These are phyloP conservation scores for Neofusicoccum sp. DNA, from an alignment of 2,329 filamentous ascomycete genomes.

Conservation along the genomic window DNA sequence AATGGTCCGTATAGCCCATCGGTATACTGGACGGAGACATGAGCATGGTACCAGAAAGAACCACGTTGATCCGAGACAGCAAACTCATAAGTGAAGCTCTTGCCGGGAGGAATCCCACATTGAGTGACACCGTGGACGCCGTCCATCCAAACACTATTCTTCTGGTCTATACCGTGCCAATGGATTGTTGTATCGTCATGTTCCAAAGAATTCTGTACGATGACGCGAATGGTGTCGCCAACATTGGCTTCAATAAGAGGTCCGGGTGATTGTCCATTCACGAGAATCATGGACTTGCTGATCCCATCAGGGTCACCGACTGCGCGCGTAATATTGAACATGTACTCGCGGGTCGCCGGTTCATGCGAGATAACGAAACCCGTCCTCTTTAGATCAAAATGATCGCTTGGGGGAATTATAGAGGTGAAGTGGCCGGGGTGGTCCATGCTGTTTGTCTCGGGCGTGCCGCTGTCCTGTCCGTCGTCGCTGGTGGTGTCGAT, in stretches of 20 bases:
- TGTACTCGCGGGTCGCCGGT: neutral
- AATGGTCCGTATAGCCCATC: constrained; percentile 23
- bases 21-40: constrained; percentile 33
- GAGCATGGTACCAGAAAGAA: constrained; percentile 30
- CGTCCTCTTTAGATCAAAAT: no score
- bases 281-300: constrained; percentile 28
- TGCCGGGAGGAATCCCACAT: constrained; percentile 39
- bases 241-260: constrained; percentile 37
- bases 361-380: no score
- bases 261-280: constrained; percentile 37
- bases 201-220: constrained; percentile 10
- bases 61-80: constrained; percentile 33
- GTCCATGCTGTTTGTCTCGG: no score
- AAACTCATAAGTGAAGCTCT: constrained; percentile 30
- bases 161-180: constrained; percentile 37
- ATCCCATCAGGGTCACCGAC: constrained; percentile 31
- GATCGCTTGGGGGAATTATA: no score
- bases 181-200: constrained; percentile 32
- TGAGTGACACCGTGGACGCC: constrained; percentile 38
- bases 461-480: no score
- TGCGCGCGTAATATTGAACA: constrained; percentile 19
- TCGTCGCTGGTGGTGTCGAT: no score
- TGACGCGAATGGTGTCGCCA: constrained; percentile 34
- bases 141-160: constrained; percentile 36
- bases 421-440: no score